Conservation (phyloP, 257 asterid species). For the Gentiana macrophylla region DNA sequence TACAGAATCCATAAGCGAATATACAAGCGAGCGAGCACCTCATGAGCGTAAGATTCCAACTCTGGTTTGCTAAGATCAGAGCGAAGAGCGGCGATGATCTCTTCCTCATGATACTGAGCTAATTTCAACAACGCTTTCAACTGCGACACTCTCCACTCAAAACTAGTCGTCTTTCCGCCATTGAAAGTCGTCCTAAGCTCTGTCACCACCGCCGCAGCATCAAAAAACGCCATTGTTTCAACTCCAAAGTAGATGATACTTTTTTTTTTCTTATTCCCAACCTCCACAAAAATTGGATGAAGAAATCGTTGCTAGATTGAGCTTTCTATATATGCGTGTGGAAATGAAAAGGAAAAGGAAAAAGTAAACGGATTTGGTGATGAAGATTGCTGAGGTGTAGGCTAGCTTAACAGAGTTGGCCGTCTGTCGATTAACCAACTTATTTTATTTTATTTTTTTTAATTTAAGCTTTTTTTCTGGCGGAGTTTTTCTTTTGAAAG, state of each 20-base stretch:
- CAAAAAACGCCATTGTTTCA: conserved; percentile 23
- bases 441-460: too few relatives aligned
- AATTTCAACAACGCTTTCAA: conserved; percentile 50
- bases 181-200: conserved; percentile 44
- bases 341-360: too few relatives aligned
- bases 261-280: background rate
- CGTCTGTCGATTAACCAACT: too few relatives aligned
- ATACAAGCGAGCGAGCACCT: conserved; percentile 26
- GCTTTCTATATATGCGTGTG: too few relatives aligned
- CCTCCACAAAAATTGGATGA: too few relatives aligned
- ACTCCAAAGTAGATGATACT: too few relatives aligned
- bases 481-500: too few relatives aligned
- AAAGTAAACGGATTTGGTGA: too few relatives aligned
- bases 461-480: too few relatives aligned
- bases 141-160: conserved; percentile 82
- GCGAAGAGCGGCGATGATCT: conserved; percentile 49
- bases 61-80: conserved; percentile 74
- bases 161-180: conserved; percentile 56
- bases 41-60: conserved; percentile 55
- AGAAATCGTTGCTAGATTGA: too few relatives aligned
- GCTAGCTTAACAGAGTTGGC: too few relatives aligned
- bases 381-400: too few relatives aligned
- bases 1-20: background rate
- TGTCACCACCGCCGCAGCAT: conserved; percentile 36
- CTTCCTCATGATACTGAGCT: conserved; percentile 43